Evolutionary conservation across 1,139 yeast species (phyloP), one percentile per base, ranked within the genome.

Genomic region (Saccharomyces hybrid): DNA sequence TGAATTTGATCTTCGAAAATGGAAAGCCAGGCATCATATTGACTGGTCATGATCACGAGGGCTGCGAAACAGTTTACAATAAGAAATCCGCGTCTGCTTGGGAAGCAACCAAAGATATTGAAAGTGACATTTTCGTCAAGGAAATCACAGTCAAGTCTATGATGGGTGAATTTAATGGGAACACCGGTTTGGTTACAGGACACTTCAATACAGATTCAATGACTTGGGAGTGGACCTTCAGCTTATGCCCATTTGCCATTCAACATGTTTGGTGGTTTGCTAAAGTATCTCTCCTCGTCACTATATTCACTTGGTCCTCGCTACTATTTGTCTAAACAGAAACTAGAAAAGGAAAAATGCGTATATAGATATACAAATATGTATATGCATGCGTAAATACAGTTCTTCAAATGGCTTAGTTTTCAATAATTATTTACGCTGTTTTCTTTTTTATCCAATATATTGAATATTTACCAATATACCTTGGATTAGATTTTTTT

Each of bases 221-320:
- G 1, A 59, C 70, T 1, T 86, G 95, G 93, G 77, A 77, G n/a
- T 89, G 87, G 73, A 73, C 78, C 31, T 90, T 82, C 70, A 70
- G 78, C 5, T 75, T 86, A 58, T 93, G 99, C 71, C 84, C 91
- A 11, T 90, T 91, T 69, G 78, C 80, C 1, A 81, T 88, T n/a
- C 98, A 90, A 71, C 97, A 90, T 68, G 80, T 87, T 60, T 93
- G 98, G 98, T 93, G 98, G 98, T 88, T 81, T 3, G 78, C 96
- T 2, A 84, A 88, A 64, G 78, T 84, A 1, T 65, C 77, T 11
- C 69, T 81, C 2, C 60, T 80, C 2, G 55, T 83, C n/a, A 73
- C 84, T 0, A 61, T 67, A 0, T 54, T 72, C 4, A 49, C 67
- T 4, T 61, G 66, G 60, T 65, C 71, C 2, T 49, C 64, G 31